phyloP scores from a whole-genome alignment of 352 stramenopile species.

The Phytophthora ohioensis region DNA sequence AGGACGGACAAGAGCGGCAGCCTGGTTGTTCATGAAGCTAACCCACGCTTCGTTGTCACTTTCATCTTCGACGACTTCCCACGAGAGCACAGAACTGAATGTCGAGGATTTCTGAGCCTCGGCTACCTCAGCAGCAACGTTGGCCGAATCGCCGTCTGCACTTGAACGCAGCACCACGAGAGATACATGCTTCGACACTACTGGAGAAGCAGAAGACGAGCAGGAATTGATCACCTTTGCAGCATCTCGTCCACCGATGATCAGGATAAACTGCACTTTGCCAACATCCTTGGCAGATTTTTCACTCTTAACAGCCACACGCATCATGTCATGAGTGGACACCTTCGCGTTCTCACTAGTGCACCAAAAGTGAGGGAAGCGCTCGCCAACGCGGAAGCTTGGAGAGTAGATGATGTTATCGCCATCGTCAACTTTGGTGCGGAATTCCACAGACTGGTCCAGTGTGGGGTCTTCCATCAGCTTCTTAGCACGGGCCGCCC shows the following conservation, averaged over 20 bases:
- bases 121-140: conserved; percentile 15
- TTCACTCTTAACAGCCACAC: conserved; percentile 17
- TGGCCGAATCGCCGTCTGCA: conserved; percentile 26
- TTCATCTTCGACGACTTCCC: conserved; percentile 38
- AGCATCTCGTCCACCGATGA: conserved; percentile 50
- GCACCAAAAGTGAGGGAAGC: conserved; percentile 81
- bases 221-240: conserved; percentile 27
- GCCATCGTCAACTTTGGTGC: conserved; percentile 18
- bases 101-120: conserved; percentile 19
- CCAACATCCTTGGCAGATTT: conserved; percentile 8
- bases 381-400: conserved; percentile 57
- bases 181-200: conserved; percentile 44
- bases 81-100: conserved; percentile 50
- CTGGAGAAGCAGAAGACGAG: conserved; percentile 12
- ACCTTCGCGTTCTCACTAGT: conserved; percentile 31
- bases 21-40: conserved; percentile 44
- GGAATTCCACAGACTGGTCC: conserved; percentile 61
- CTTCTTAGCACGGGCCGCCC: conserved; percentile 51
- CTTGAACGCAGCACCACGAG: conserved; percentile 46
- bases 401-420: conserved; percentile 52
- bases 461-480: conserved; percentile 72
- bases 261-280: conserved; percentile 65
- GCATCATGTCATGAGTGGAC: conserved; percentile 62
- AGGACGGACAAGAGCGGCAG: conserved; percentile 73
- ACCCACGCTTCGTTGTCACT: conserved; percentile 45